Evolutionary conservation across 371 early-diverging fungal genomes (phyloP).

Genomic region (Haplosporangium sp.): DNA sequence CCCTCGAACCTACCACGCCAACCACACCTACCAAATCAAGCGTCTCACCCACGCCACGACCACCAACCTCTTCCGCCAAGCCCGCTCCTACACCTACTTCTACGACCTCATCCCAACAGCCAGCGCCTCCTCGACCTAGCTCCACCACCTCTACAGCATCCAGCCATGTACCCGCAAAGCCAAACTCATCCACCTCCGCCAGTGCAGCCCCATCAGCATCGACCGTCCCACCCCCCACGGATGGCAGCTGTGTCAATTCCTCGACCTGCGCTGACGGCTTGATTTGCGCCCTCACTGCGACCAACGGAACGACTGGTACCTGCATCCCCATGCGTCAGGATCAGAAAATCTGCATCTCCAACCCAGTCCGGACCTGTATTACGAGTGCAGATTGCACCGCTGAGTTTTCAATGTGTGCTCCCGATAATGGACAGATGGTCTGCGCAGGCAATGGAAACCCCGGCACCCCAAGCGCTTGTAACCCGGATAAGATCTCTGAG

Average conservation of each 20-base stretch:
- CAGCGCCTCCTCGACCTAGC: background rate
- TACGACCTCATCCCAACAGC: background rate
- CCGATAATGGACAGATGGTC: background rate
- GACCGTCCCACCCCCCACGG: background rate
- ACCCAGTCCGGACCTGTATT: constrained; percentile 9
- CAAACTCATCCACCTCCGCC: background rate
- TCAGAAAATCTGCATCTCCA: constrained; percentile 5
- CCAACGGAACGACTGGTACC: constrained; percentile 8
- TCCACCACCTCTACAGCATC: background rate
- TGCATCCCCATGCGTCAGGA: background rate
- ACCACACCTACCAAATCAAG: background rate
- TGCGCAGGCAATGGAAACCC: constrained; percentile 32
- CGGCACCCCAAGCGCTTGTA: constrained; percentile 11
- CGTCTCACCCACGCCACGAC: background rate
- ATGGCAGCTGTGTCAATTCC: constrained; percentile 17
- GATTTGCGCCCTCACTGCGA: constrained; percentile 8
- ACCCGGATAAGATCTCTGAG: background rate
- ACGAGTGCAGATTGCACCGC: constrained; percentile 20
- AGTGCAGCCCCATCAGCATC: background rate
- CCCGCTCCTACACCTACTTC: background rate
- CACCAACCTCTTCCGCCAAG: background rate
- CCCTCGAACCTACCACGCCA: background rate
- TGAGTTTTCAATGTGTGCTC: constrained; percentile 20
- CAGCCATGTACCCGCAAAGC: background rate
- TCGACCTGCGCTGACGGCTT: constrained; percentile 5